A percentile compares a stretch with the other conserved stretches of the same genome.
Evolutionary conservation across 2,329 filamentous ascomycete species (phyloP).

Genomic region (Fusarium sp.): DNA sequence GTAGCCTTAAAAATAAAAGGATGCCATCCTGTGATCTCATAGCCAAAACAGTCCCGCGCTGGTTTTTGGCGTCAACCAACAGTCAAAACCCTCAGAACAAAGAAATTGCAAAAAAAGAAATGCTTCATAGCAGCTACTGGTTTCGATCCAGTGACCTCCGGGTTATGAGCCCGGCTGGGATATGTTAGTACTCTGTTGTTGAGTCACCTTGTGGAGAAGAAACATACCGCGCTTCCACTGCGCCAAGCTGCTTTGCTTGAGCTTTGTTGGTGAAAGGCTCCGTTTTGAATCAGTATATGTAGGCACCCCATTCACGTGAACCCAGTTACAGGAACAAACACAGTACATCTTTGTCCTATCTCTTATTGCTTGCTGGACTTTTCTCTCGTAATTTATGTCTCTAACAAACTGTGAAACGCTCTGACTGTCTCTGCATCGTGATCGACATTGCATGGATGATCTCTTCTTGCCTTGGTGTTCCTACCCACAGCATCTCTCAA

Average conservation of each 20-base stretch:
- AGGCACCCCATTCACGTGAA: fast-evolving
- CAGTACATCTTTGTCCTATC: fast-evolving
- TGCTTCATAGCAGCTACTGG: conserved; percentile 23
- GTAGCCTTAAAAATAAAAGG: fast-evolving
- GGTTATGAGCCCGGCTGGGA: conserved; percentile 24
- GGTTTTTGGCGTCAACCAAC: neutral
- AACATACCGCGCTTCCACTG: conserved; percentile 28
- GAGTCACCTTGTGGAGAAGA: conserved; percentile 2
- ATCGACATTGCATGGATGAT: neutral
- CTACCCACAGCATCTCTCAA: too few relatives aligned
- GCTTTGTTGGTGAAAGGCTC: neutral
- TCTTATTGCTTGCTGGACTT: fast-evolving
- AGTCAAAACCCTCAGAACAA: neutral
- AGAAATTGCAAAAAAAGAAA: neutral
- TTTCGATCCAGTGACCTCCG: conserved; percentile 27
- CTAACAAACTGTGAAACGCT: neutral
- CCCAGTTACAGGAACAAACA: neutral
- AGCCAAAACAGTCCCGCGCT: neutral
- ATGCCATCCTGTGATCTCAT: fast-evolving
- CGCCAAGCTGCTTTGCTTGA: conserved; percentile 25
- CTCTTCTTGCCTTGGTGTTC: neutral
- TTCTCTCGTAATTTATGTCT: too few relatives aligned
- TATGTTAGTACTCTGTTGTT: conserved; percentile 7
- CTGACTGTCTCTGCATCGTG: neutral
- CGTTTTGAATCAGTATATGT: neutral